These are phyloP conservation scores for Cercis canadensis DNA, from an alignment of 306 rosid genomes.

Conservation along the genomic window DNA sequence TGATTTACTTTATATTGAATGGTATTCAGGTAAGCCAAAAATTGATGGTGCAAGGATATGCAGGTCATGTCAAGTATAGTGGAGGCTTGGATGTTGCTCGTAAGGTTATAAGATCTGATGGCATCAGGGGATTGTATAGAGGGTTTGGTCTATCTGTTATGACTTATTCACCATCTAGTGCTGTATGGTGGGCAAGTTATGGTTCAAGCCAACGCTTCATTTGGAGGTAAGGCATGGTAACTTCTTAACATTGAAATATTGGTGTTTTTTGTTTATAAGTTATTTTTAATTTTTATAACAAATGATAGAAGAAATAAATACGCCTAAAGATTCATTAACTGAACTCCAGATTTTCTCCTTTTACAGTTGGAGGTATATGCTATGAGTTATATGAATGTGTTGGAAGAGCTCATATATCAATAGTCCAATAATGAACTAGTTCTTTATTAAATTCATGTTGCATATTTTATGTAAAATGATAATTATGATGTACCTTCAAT, in stretches of 20 bases:
- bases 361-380: conserved; percentile 5
- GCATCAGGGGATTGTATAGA: conserved; percentile 81
- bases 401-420: conserved; percentile 1
- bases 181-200: conserved; percentile 98
- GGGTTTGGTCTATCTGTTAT: conserved; percentile 90
- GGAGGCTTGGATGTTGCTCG: conserved; percentile 93
- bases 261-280: conserved; percentile 25
- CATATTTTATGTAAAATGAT: conserved; percentile 10
- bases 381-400: conserved; percentile 19
- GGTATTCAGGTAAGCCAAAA: conserved; percentile 78
- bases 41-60: conserved; percentile 94
- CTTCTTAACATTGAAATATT: conserved; percentile 25
- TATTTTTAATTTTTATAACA: conserved; percentile 6
- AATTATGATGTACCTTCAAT: background rate
- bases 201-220: conserved; percentile 88
- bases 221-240: conserved; percentile 88
- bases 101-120: conserved; percentile 65
- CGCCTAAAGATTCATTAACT: conserved; percentile 1
- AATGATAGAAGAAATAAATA: conserved; percentile 21
- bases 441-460: background rate
- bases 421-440: conserved; percentile 17
- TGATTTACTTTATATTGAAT: conserved; percentile 26
- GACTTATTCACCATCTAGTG: conserved; percentile 94
- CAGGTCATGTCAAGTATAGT: conserved; percentile 74
- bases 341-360: conserved; percentile 21